Evolutionary conservation across 129 eudicot genomes (phyloP).

Genomic region (Artemisia annua): DNA sequence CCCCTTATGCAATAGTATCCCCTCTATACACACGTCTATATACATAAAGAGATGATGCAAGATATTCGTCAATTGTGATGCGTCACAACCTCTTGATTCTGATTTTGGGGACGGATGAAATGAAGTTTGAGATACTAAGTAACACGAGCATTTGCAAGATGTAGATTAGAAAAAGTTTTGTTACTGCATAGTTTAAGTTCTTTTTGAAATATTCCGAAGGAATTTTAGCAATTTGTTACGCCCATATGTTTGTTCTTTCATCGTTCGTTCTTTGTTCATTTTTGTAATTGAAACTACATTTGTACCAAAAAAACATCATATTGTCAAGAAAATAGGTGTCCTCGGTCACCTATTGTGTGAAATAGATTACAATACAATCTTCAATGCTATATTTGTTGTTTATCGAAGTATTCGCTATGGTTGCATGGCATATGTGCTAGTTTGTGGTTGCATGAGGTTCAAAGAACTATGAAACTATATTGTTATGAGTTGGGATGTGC

Average conservation of each 20-base stretch:
- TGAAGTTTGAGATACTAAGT: slow-evolving; percentile 30
- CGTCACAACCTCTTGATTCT: too few relatives aligned
- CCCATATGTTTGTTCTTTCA: slow-evolving; percentile 14
- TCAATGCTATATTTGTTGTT: not conserved
- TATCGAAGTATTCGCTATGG: not conserved
- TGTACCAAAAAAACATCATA: slow-evolving; percentile 38
- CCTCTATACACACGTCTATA: slow-evolving; percentile 19
- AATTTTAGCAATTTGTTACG: slow-evolving; percentile 46
- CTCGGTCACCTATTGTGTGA: slow-evolving; percentile 30
- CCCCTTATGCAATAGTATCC: slow-evolving; percentile 2
- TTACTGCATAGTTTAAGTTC: slow-evolving; percentile 34
- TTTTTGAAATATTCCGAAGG: slow-evolving; percentile 22
- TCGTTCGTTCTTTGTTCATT: slow-evolving; percentile 21
- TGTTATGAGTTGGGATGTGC: not conserved
- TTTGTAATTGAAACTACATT: slow-evolving; percentile 43
- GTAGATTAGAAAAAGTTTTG: slow-evolving; percentile 54
- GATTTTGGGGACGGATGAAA: not conserved
- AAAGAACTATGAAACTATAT: not conserved
- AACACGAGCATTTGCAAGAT: slow-evolving; percentile 33
- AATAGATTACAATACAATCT: slow-evolving; percentile 18
- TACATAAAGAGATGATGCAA: slow-evolving; percentile 12
- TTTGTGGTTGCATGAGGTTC: not conserved
- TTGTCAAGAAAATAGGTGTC: slow-evolving; percentile 27
- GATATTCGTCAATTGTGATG: too few relatives aligned
- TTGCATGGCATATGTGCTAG: not conserved